Conservation (phyloP, 176 grass and related monocot species). For the Pontederia paniculata region DNA sequence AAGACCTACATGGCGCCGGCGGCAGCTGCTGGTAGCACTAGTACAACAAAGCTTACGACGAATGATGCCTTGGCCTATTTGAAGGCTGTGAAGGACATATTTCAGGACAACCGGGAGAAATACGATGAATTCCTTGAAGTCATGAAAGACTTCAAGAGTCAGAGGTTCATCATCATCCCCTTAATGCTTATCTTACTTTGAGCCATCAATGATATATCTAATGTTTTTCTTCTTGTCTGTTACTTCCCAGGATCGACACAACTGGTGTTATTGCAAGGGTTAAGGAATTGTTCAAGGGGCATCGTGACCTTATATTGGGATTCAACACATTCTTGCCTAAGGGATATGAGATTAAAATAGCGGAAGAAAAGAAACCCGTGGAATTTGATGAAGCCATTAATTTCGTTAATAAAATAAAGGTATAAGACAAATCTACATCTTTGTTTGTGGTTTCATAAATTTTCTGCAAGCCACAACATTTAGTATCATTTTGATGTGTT, state of each 20-base stretch:
- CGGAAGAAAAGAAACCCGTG: slow-evolving; percentile 18
- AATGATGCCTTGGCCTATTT: slow-evolving; percentile 36
- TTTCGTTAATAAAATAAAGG: slow-evolving; percentile 37
- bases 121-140: slow-evolving; percentile 27
- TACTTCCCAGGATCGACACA: slow-evolving; percentile 20
- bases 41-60: slow-evolving; percentile 11
- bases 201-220: background rate
- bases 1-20: slow-evolving; percentile 7
- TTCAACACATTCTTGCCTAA: slow-evolving; percentile 48
- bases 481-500: slow-evolving; percentile 4
- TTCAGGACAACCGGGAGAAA: slow-evolving; percentile 21
- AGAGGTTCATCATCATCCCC: slow-evolving; percentile 5
- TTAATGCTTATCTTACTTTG: background rate
- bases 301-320: slow-evolving; percentile 26
- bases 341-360: slow-evolving; percentile 29
- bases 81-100: slow-evolving; percentile 30
- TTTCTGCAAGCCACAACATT: background rate
- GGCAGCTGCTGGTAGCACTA: background rate
- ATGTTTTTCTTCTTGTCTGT: background rate
- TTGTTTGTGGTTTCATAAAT: background rate
- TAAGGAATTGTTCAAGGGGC: slow-evolving; percentile 29
- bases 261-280: slow-evolving; percentile 33
- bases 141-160: slow-evolving; percentile 22
- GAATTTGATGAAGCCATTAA: slow-evolving; percentile 25
- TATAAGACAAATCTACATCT: background rate